Evolutionary conservation across 306 rosid genomes (phyloP).

Genomic region (Crataegus laevigata): DNA sequence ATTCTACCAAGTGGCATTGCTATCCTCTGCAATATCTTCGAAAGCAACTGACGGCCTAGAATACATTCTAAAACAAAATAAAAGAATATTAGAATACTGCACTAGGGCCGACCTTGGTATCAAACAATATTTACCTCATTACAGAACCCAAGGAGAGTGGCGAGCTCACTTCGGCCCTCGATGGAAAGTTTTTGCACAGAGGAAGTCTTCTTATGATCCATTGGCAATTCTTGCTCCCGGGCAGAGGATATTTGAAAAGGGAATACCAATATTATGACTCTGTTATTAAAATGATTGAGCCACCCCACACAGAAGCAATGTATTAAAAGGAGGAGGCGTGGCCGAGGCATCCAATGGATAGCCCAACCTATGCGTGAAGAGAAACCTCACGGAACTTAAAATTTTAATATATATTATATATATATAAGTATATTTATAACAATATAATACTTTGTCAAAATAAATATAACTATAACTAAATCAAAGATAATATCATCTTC

Average conservation of each 20-base stretch:
- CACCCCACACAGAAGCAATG: neutral
- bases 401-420: too few species aligned
- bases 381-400: too few species aligned
- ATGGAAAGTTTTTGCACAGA: conserved; percentile 53
- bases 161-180: conserved; percentile 63
- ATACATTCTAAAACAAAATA: conserved; percentile 54
- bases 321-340: too few species aligned
- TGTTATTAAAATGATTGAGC: neutral
- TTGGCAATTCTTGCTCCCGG: conserved; percentile 91
- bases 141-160: conserved; percentile 72
- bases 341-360: too few species aligned
- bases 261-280: conserved; percentile 25
- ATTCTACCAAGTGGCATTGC: conserved; percentile 68
- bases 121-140: conserved; percentile 84
- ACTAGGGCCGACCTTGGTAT: conserved; percentile 33
- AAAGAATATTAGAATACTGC: conserved; percentile 56
- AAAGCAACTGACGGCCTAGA: conserved; percentile 56
- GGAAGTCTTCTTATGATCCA: conserved; percentile 79
- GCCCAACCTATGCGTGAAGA: too few species aligned
- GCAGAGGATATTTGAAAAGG: conserved; percentile 80
- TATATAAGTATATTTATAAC: too few species aligned
- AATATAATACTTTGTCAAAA: too few species aligned
- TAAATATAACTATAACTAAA: too few species aligned
- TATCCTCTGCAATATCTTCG: conserved; percentile 63
- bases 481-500: too few species aligned